Evolutionary conservation across 2,329 filamentous ascomycete species (phyloP).

Genomic region (Tricladium varicosporioides): DNA sequence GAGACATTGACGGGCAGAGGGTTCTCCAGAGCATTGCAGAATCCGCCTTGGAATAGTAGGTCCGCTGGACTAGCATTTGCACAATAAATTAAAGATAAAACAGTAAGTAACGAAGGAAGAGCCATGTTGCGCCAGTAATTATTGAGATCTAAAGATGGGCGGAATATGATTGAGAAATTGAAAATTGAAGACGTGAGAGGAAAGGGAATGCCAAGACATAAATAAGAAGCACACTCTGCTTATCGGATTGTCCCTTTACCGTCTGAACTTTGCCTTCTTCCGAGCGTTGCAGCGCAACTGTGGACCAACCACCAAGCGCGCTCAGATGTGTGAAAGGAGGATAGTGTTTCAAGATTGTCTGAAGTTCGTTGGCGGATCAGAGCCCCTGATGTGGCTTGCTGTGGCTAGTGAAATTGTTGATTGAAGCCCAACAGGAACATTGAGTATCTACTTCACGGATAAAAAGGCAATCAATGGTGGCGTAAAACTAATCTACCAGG

Average conservation of each 20-base stretch:
- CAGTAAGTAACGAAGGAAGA: background rate
- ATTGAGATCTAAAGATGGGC: background rate
- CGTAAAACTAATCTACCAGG: too few species aligned
- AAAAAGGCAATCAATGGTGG: too few species aligned
- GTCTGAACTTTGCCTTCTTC: background rate
- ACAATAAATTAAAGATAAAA: background rate
- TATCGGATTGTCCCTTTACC: background rate
- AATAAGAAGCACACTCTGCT: background rate
- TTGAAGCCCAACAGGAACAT: too few species aligned
- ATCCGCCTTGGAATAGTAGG: background rate
- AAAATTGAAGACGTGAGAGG: background rate
- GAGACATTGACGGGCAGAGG: background rate
- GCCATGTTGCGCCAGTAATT: background rate
- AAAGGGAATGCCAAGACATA: background rate
- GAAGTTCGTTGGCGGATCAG: background rate
- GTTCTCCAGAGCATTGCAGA: background rate
- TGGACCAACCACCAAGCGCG: background rate
- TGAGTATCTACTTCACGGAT: too few species aligned
- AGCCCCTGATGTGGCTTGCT: background rate
- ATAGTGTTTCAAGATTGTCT: slow-evolving; percentile 3
- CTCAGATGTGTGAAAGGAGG: background rate
- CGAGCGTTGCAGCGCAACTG: background rate
- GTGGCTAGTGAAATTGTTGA: background rate
- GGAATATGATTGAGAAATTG: background rate
- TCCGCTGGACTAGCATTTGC: slow-evolving; percentile 3